Evolutionary conservation across 768 basidiomycete genomes (phyloP).

Genomic region (Neoboletus subvelutipes): DNA sequence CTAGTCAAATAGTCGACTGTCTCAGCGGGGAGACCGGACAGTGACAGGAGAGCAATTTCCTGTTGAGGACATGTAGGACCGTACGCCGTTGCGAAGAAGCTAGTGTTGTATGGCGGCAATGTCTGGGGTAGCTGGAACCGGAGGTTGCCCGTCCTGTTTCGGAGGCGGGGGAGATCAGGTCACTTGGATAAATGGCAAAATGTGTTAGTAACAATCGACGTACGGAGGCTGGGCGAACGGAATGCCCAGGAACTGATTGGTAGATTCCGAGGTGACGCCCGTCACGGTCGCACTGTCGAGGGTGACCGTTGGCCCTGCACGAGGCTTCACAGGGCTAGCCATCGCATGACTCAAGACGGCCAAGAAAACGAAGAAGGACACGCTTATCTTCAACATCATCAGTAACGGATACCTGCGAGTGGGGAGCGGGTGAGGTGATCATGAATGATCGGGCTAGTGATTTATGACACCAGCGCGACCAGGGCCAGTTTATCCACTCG

Average conservation of each 20-base stretch:
- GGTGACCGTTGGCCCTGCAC: conserved; percentile 19
- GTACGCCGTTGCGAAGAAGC: conserved; percentile 3
- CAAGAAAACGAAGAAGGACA: not conserved
- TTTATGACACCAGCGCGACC: not conserved
- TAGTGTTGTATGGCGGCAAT: conserved; percentile 5
- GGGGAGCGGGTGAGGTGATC: not conserved
- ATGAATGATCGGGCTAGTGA: not conserved
- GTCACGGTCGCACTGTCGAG: conserved; percentile 32
- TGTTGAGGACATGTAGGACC: conserved; percentile 16
- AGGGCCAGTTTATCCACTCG: not conserved
- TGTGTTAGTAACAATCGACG: conserved; percentile 1
- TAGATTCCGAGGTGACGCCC: conserved; percentile 24
- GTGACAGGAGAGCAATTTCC: not conserved
- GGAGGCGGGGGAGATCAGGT: not conserved
- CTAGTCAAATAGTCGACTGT: conserved; percentile 24
- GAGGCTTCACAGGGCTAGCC: not conserved
- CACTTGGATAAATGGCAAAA: not conserved
- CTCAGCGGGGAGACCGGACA: conserved; percentile 17
- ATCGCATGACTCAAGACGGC: not conserved
- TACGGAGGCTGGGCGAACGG: conserved; percentile 43
- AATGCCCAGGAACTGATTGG: conserved; percentile 34
- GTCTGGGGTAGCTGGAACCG: conserved; percentile 33
- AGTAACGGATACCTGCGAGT: not conserved
- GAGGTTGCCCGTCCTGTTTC: conserved; percentile 30
- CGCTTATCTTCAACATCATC: not conserved